Evolutionary conservation across 768 basidiomycete genomes (phyloP), one percentile per base, ranked within the genome.

Genomic region (Sistotremastrum suecicum): DNA sequence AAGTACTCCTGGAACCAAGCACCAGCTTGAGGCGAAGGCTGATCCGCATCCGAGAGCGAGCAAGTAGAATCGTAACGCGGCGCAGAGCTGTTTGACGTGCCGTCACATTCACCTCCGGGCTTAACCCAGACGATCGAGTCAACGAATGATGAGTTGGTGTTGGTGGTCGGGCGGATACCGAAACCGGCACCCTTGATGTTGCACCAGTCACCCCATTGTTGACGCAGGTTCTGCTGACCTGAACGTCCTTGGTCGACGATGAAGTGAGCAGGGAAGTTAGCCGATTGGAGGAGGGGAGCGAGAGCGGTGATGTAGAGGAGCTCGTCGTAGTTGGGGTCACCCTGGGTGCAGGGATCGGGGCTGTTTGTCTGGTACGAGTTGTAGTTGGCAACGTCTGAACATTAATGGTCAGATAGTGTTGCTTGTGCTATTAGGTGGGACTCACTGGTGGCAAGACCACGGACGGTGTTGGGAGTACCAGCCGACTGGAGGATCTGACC

Each of bases 1-100:
- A 80, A 80, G 65, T 72, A 80, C n/a, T 67, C 62, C 65, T 80
- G 75, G 76, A 78, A 78, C 76, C 78, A 80, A 39, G 72, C 68
- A 34, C 77, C 76, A 42, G 76, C 76, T 57, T 78, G 74, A 34
- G 76, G 77, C 6, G 77, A 72, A 42, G 72, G 72, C 49, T 67
- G 63, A 37, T 60, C 57, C 43, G 76, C 74, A 56, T 77, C 75
- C 44, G 74, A 72, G 46, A 20, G 20, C 42, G 64, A 65, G 53
- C 75, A 76, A 51, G 71, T 48, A 48, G 53, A 52, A 52, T 79
- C 76, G 58, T 65, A 77, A 42, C 75, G 69, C 8, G 66, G 54
- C 20, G 76, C 61, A 10, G 72, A 71, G 41, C 64, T 67, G 66
- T 78, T 68, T 49, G 64, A 69, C 33, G 77, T 78, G 53, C 78